phyloP scores from a whole-genome alignment of 2,329 filamentous ascomycete species.

The Thermoascus crustaceus region DNA sequence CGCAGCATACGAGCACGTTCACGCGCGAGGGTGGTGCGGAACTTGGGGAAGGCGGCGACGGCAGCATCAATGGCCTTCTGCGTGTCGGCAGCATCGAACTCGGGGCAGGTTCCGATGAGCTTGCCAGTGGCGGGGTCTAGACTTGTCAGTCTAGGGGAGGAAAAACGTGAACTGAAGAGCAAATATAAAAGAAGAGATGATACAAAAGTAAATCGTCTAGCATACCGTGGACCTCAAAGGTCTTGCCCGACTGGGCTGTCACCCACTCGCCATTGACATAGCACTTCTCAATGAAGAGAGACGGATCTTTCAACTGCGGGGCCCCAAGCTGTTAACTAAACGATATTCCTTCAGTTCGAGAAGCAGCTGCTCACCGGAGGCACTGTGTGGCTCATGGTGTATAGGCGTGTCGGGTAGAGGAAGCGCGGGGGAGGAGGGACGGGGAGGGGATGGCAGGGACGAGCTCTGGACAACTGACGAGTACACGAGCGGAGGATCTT shows the following conservation, averaged over 20 bases:
- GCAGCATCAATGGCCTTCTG: constrained; percentile 79
- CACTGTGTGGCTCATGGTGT: constrained; percentile 34
- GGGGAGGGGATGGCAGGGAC: constrained; percentile 27
- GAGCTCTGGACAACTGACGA: constrained; percentile 28
- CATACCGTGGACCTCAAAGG: constrained; percentile 73
- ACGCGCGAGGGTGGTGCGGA: constrained; percentile 53
- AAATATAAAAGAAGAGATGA: too few species aligned
- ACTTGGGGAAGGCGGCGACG: constrained; percentile 56
- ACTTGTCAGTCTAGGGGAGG: neutral
- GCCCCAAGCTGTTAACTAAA: neutral
- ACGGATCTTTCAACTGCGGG: constrained; percentile 63
- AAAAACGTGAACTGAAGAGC: neutral
- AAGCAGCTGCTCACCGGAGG: constrained; percentile 27
- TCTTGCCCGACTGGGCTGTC: constrained; percentile 74
- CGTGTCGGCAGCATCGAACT: constrained; percentile 72
- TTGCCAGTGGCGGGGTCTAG: constrained; percentile 75
- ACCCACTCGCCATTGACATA: constrained; percentile 95
- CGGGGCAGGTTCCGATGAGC: constrained; percentile 70
- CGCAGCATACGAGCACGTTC: constrained; percentile 54
- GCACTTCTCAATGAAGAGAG: constrained; percentile 72
- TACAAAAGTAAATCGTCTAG: too few species aligned
- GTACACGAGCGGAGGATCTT: constrained; percentile 27
- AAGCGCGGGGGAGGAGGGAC: constrained; percentile 22
- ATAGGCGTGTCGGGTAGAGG: constrained; percentile 29
- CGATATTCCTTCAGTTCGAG: constrained; percentile 5